Percentiles rank a stretch among this genome's conserved stretches.
Conservation (phyloP, 768 basidiomycete species). For the Hydnomerulius pinastri region DNA sequence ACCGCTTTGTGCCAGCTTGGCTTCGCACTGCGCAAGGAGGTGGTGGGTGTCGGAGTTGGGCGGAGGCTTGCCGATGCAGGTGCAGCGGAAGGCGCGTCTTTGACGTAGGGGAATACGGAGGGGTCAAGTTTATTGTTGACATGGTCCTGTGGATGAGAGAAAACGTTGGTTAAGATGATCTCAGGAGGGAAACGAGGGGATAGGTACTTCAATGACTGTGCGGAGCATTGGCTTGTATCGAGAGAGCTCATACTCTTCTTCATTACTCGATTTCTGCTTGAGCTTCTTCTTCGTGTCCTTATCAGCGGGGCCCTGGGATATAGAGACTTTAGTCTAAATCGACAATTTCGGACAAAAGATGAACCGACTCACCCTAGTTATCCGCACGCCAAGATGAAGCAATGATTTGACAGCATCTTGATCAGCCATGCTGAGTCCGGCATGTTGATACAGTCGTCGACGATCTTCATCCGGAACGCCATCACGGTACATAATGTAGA, state of each 20-base stretch:
- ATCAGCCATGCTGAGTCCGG: conserved; percentile 80
- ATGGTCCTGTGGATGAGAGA: conserved; percentile 65
- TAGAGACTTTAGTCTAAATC: background rate
- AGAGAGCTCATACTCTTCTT: conserved; percentile 97
- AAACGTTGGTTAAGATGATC: background rate
- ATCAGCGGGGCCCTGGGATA: conserved; percentile 64
- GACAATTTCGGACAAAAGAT: background rate
- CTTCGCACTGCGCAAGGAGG: conserved; percentile 85
- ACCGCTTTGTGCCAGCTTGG: conserved; percentile 88
- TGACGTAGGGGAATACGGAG: conserved; percentile 86
- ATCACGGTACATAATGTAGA: conserved; percentile 93
- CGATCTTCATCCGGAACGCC: conserved; percentile 99
- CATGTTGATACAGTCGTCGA: conserved; percentile 92
- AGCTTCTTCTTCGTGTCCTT: conserved; percentile 79
- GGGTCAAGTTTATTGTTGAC: conserved; percentile 74
- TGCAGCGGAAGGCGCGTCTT: conserved; percentile 66
- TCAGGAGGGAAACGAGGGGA: background rate
- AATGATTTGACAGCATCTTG: conserved; percentile 94
- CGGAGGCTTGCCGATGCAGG: conserved; percentile 48
- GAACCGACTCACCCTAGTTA: conserved; percentile 65
- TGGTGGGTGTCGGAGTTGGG: conserved; percentile 55
- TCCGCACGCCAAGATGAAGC: conserved; percentile 76
- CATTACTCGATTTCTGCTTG: conserved; percentile 70
- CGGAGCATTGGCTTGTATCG: conserved; percentile 85
- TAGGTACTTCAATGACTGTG: conserved; percentile 76